Percentiles rank a stretch among this genome's conserved stretches.
These are phyloP conservation scores for Papiliotrema flavescens DNA, from an alignment of 1,284 basidiomycete genomes.

Conservation along the genomic window DNA sequence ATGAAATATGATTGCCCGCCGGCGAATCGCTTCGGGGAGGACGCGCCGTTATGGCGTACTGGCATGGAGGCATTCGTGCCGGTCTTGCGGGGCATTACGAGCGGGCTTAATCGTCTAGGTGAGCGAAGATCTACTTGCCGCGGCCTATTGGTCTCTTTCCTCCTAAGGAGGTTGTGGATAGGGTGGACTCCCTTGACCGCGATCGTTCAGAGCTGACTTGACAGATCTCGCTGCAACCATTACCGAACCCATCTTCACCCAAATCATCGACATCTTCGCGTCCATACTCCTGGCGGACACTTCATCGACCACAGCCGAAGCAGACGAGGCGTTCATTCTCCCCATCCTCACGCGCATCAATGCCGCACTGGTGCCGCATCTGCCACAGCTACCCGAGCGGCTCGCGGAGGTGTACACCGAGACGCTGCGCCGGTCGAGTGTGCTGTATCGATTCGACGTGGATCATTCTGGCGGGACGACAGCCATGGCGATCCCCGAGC, in stretches of 20 bases:
- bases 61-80: conserved; percentile 28
- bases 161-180: too few species aligned
- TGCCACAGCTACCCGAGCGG: conserved; percentile 67
- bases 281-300: conserved; percentile 78
- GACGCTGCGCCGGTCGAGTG: conserved; percentile 70
- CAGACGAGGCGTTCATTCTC: conserved; percentile 84
- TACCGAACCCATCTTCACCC: conserved; percentile 75
- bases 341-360: conserved; percentile 74
- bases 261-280: conserved; percentile 76
- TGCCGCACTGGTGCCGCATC: conserved; percentile 68
- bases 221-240: conserved; percentile 60
- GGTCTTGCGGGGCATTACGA: conserved; percentile 20
- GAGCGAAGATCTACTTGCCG: too few species aligned
- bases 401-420: conserved; percentile 68
- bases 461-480: conserved; percentile 24
- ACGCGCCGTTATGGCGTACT: conserved; percentile 86
- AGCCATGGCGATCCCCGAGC: conserved; percentile 51
- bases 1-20: conserved; percentile 91
- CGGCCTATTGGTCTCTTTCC: too few species aligned
- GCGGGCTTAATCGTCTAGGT: conserved; percentile 14
- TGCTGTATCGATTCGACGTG: conserved; percentile 55
- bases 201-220: background rate
- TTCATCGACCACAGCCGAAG: conserved; percentile 55
- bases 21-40: conserved; percentile 77
- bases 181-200: too few species aligned